These are phyloP conservation scores for Cyclocybe cylindracea DNA, from an alignment of 768 basidiomycete species.

Conservation along the genomic window DNA sequence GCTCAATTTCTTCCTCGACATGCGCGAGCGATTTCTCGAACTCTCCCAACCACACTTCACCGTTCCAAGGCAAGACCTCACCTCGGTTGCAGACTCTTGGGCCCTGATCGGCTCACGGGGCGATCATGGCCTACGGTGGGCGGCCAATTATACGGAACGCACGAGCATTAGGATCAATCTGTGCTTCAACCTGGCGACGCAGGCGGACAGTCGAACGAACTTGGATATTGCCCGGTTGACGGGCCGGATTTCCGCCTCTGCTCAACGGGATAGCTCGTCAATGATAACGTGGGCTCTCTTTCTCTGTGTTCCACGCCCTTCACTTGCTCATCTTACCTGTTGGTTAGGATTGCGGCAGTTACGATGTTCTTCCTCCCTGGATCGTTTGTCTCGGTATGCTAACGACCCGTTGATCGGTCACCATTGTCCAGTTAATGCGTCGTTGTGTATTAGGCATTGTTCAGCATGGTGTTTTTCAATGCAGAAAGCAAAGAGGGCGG, in stretches of 20 bases:
- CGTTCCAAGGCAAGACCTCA: background rate
- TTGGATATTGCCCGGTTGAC: constrained; percentile 13
- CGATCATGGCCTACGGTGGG: constrained; percentile 2
- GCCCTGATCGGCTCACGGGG: background rate
- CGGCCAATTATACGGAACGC: constrained; percentile 10
- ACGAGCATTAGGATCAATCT: constrained; percentile 16
- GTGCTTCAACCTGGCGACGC: constrained; percentile 12
- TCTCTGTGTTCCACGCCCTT: background rate
- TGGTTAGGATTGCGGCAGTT: constrained; percentile 14
- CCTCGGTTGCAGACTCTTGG: constrained; percentile 4
- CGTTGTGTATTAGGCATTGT: constrained; percentile 5
- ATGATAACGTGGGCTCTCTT: constrained; percentile 15
- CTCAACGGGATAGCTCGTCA: constrained; percentile 17
- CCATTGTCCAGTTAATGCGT: background rate
- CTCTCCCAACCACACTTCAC: too few relatives aligned
- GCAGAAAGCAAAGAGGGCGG: background rate
- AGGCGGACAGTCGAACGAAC: constrained; percentile 15
- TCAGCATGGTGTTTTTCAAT: constrained; percentile 20
- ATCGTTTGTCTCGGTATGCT: constrained; percentile 13
- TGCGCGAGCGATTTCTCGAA: too few relatives aligned
- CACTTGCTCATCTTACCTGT: background rate
- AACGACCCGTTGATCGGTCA: background rate
- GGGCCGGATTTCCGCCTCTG: constrained; percentile 10
- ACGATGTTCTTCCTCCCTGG: constrained; percentile 20
- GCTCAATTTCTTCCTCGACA: too few relatives aligned